Base-by-base conservation (phyloP, 495 filamentous ascomycete genomes). In the Trichoderma parareesei region DNA sequence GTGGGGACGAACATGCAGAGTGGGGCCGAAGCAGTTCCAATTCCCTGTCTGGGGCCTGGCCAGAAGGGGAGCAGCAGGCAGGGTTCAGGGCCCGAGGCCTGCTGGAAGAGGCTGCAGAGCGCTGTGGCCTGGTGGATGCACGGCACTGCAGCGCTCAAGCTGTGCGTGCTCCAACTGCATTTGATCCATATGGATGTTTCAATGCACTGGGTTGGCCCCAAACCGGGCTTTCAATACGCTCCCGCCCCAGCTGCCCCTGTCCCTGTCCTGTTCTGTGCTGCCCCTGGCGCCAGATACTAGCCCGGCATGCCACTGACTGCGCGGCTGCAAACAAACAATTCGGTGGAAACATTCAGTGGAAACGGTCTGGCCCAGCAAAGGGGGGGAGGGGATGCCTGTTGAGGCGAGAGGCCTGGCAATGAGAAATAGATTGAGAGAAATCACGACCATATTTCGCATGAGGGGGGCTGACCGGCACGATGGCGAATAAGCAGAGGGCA, bases 11-110 rank as follows among this genome's bases (percentile, higher is more conserved):
- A 2, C 9, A 8, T 57, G 37, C 27, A 16, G 33, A 35, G 53
- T 57, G 53, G 53, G 53, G 20, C 27, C 46, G 46, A 57, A 57
- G 53, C 27, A 57, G 53, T 57, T 57, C 46, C 16, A 18, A 18
- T 37, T 14, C 6, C 7, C 53, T 20, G 40, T 11, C 6, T 41
- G 6, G 40, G 6, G 40, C 27, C 27, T 27, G 27, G 27, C 27
- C 27, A 27, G 27, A 27, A 27, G 27, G 27, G 27, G 27, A 18
- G n/a, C 48, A 8, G 48, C 18, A 9, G 11, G 5, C 14, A 33
- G 37, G 27, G 53, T 9, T 14, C 27, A 37, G 27, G 53, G 53
- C 27, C 20, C 27, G 6, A 11, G 20, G 14, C n/a, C 33, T 57
- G 20, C 33, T 33, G 37, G 18, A 14, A n/a, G 9, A 10, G 20